These are phyloP conservation scores for Penicillium parvum DNA, from an alignment of 495 filamentous ascomycete species.

Conservation along the genomic window DNA sequence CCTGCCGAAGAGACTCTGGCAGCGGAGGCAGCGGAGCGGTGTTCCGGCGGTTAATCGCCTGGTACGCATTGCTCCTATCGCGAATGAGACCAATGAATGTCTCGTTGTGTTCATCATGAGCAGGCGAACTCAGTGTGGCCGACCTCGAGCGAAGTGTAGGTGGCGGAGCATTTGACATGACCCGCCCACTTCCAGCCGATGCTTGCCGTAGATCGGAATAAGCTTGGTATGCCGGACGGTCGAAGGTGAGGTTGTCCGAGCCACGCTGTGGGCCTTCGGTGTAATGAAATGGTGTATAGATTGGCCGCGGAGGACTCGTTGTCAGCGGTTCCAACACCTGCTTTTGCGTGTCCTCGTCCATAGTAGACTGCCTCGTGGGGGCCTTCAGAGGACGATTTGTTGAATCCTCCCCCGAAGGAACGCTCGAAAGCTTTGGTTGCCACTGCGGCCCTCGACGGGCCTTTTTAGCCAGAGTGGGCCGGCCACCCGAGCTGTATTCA, in stretches of 20 bases:
- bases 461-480: conserved; percentile 33
- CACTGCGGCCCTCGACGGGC: conserved; percentile 11
- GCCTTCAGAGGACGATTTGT: conserved; percentile 12
- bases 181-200: conserved; percentile 39
- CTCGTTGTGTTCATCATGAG: conserved; percentile 32
- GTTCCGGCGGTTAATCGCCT: conserved; percentile 14
- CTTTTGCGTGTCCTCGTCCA: conserved; percentile 17
- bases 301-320: conserved; percentile 40
- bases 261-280: conserved; percentile 45
- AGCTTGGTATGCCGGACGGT: conserved; percentile 42
- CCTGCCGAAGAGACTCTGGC: conserved; percentile 29
- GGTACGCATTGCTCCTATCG: conserved; percentile 41
- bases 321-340: conserved; percentile 28
- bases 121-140: conserved; percentile 13
- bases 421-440: conserved; percentile 12
- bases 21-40: conserved; percentile 26
- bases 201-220: conserved; percentile 45
- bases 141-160: conserved; percentile 13
- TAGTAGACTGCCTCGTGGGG: conserved; percentile 24
- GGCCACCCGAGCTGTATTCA: conserved; percentile 48
- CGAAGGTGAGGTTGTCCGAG: conserved; percentile 37
- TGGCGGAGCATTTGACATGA: conserved; percentile 35
- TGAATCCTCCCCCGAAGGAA: conserved; percentile 5
- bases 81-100: conserved; percentile 46
- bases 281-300: conserved; percentile 46